Base-by-base conservation (phyloP, 2,329 filamentous ascomycete species). In the Mycocentrospora acerina region DNA sequence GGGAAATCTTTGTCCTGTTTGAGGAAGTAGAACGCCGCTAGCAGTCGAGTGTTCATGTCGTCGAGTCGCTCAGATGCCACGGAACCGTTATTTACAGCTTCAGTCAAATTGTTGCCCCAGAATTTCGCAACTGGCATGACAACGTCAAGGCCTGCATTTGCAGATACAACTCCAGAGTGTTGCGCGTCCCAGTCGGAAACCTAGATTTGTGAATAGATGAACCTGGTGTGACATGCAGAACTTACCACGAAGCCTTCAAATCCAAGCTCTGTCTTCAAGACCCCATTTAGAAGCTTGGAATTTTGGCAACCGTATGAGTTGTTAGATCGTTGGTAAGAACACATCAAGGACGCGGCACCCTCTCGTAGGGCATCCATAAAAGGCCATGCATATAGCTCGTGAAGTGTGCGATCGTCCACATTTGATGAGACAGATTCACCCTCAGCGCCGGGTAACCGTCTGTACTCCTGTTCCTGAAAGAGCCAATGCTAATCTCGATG, bases 331-430 rank as follows among this genome's bases (percentile, higher is more conserved):
- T 72, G 58, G 31, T 72, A 72, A 0, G 66, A 69, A 46, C 82
- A 85, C 82, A 85, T 85, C 17, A 84, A 62, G 0, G 74, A 78
- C 0, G 69, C 79, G 0, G 74, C 75, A 2, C 80, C 81, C 9
- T 79, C 79, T 15, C 65, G 71, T 2, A 85, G 60, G 0, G 78
- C 74, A 40, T 85, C 77, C 55, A 79, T 74, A 42, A 85, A 86
- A 0, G 82, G 82, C 73, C 79, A 85, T 2, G 80, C 71, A 35
- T 86, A 86, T n/a, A 80, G 68, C 57, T 86, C 82, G 46, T 84
- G 81, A 16, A 85, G 66, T 0, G 81, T 81, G 39, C 77, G 75
- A 53, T 86, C 83, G 42, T 85, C 82, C 2, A 83, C 69, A 48
- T 84, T 84, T 15, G 80, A 74, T 0, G 78, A 82, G 4, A 77